phyloP scores from a whole-genome alignment of 306 rosid species.

The Crotalaria pallida region DNA sequence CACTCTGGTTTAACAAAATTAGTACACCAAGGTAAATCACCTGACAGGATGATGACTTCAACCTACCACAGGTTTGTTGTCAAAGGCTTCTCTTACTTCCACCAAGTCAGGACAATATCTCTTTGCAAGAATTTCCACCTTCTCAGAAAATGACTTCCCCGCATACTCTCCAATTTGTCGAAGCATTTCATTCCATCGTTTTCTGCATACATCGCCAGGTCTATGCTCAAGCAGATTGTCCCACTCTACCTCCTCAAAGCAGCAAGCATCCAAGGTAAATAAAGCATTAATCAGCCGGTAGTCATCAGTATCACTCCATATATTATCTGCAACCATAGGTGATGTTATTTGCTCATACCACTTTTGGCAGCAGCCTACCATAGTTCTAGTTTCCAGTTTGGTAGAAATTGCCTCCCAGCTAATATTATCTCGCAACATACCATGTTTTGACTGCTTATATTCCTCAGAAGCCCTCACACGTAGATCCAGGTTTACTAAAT shows the following conservation, averaged over 20 bases:
- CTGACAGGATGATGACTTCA: conserved; percentile 1
- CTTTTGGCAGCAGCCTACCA: conserved; percentile 40
- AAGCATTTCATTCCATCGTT: conserved; percentile 80
- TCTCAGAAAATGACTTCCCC: conserved; percentile 58
- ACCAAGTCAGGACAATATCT: conserved; percentile 48
- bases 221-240: conserved; percentile 66
- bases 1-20: neutral
- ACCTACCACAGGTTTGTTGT: conserved; percentile 29
- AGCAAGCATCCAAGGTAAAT: conserved; percentile 52
- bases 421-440: conserved; percentile 79
- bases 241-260: conserved; percentile 79
- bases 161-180: conserved; percentile 50
- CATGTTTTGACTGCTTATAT: conserved; percentile 39
- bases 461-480: conserved; percentile 44
- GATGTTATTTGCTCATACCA: conserved; percentile 71
- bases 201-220: conserved; percentile 60
- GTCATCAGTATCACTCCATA: conserved; percentile 74
- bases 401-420: conserved; percentile 67
- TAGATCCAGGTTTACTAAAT: conserved; percentile 75
- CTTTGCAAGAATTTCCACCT: conserved; percentile 60
- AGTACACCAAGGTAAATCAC: neutral
- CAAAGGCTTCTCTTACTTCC: conserved; percentile 57
- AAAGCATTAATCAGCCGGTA: conserved; percentile 59
- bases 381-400: conserved; percentile 42
- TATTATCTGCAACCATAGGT: conserved; percentile 43